Percentiles rank a stretch among this genome's conserved stretches.
phyloP scores from a whole-genome alignment of 2,329 filamentous ascomycete genomes.

The Penicillium sp. region DNA sequence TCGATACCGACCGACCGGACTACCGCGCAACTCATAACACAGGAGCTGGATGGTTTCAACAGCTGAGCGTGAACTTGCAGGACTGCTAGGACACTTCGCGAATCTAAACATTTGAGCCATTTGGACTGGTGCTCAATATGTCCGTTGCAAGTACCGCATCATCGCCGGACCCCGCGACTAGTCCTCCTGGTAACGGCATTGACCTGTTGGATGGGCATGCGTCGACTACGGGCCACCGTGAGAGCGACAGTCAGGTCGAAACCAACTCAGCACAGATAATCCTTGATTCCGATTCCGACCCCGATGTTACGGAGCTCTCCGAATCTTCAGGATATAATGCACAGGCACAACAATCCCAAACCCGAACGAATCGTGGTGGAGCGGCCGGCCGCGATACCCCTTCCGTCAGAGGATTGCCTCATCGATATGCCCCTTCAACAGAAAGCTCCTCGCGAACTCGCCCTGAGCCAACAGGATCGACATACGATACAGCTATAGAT shows the following conservation, averaged over 20 bases:
- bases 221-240: neutral
- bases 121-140: neutral
- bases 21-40: neutral
- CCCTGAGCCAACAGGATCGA: constrained; percentile 25
- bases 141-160: neutral
- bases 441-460: constrained; percentile 10
- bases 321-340: neutral
- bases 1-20: neutral
- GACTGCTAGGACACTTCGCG: neutral
- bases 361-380: neutral
- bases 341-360: neutral
- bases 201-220: neutral
- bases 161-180: neutral
- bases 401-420: constrained; percentile 23
- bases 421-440: constrained; percentile 26
- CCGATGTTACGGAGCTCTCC: neutral
- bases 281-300: neutral
- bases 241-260: neutral
- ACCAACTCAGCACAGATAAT: neutral
- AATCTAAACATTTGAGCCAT: neutral
- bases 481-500: constrained; percentile 40
- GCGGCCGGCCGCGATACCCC: neutral
- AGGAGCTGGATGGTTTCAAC: neutral
- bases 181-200: neutral
- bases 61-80: constrained; percentile 4